Evolutionary conservation across 176 grass and related monocot species (phyloP), one percentile per base, ranked within the genome.

Genomic region (Pontederia crassipes): DNA sequence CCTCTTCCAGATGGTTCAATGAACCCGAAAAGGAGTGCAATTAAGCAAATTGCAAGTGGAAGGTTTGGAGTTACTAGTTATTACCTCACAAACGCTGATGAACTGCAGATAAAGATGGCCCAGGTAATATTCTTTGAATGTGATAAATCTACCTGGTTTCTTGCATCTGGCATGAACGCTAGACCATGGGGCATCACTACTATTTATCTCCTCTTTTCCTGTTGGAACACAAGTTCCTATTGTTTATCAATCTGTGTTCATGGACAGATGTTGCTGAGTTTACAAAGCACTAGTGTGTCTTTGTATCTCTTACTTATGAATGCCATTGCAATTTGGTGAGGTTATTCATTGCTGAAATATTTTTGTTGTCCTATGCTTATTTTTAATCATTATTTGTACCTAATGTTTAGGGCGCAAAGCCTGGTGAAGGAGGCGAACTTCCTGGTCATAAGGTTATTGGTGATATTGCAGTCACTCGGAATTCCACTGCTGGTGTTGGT

Each of bases 71-170:
- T 98, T 81, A 82, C 82, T 50, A 98, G 88, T 74, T 98, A 89
- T 73, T 98, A 98, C 67, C 72, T 98, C 46, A 98, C 88, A 53
- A 92, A 98, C 68, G 93, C 93, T 15, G 93, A 98, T 79, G 93
- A 92, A 79, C 88, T 98, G 54, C 93, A 98, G 93, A 98, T 98
- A 68, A 98, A 98, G 79, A 98, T 98, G 93, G 93, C 93, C 51
- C 93, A 98, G 93, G 93, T 98, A 92, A 32, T 61, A 8, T 46
- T 40, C 11, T 20, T 20, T 29, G 56, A 57, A 16, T 35, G 14
- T 56, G n/a, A 66, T 9, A 8, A 7, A 55, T 8, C 16, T 28
- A 12, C 65, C 56, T 51, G 58, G 54, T 29, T 18, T 49, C 46
- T 75, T 27, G 57, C 75, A 28, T n/a, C 15, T 28, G 52, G 24